Evolutionary conservation across 2,329 filamentous ascomycete genomes (phyloP).

Genomic region (Berkeleyomyces basicola): DNA sequence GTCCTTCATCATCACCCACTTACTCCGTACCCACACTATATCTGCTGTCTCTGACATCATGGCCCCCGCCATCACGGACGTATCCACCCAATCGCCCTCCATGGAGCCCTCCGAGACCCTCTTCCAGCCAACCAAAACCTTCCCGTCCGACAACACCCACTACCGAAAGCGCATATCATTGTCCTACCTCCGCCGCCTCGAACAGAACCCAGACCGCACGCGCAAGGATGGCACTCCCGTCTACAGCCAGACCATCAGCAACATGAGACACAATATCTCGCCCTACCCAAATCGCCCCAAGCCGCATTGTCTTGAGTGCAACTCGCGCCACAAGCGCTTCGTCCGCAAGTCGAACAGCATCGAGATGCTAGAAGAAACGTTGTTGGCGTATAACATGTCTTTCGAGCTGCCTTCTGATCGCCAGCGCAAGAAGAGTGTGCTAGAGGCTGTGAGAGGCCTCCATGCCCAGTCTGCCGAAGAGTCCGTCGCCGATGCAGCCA

Average conservation of each 20-base stretch:
- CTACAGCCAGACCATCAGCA: neutral
- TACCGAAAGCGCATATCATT: constrained; percentile 3
- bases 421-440: neutral
- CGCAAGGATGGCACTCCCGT: constrained; percentile 8
- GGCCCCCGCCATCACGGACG: neutral
- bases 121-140: neutral
- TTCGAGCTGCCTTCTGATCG: constrained; percentile 6
- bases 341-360: neutral
- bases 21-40: neutral
- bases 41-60: neutral
- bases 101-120: neutral
- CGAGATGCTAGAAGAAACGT: constrained; percentile 4
- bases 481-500: neutral
- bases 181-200: constrained; percentile 4
- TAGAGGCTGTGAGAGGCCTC: neutral
- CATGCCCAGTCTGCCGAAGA: neutral
- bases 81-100: neutral
- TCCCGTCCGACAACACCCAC: neutral
- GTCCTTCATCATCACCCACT: neutral
- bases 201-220: neutral
- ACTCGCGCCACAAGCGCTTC: neutral
- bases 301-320: neutral
- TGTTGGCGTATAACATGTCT: neutral
- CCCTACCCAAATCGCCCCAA: neutral
- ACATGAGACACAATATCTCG: neutral